Base-by-base conservation (phyloP, 306 rosid genomes). In the Begonia masoniana region DNA sequence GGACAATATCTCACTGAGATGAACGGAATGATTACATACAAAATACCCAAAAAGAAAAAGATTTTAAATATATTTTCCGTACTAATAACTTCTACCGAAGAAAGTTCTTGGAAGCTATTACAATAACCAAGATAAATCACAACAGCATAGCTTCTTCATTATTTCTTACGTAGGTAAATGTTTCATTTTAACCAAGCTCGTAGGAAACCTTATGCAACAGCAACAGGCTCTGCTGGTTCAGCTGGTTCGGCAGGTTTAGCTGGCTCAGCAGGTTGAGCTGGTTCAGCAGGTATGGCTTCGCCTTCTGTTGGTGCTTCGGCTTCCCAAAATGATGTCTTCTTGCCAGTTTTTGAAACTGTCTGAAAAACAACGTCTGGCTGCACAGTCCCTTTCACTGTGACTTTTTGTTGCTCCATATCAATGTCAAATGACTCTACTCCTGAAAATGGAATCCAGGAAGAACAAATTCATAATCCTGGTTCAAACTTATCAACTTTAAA, bases 341-440 rank as follows among this genome's bases (percentile, higher is more conserved):
- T 89, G 52, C 97, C 97, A 39, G 87, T 80, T 74, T 89, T 89
- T 15, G 95, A 65, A 58, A 89, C 94, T 0, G 95, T 73, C 56
- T 80, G 83, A 39, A 78, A 68, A 76, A 89, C 97, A 31, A 74
- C 63, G 17, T 89, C 91, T 7, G 84, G 57, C 36, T 67, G 68
- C 26, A 81, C 85, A 41, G 60, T 86, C 47, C 96, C 95, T 65
- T 73, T 86, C 75, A 92, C 99, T 7, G 94, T 89, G 68, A 92
- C 96, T 77, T 86, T 92, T 57, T 92, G 96, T 10, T 83, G 82
- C 68, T 92, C 76, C 56, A 92, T 64, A 61, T 86, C 88, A 51
- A 92, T 70, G 73, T 92, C 99, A 60, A 64, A 92, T 17, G 96
- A 73, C 42, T 92, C 96, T 16, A 92, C 95, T 53, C 96, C 99